Evolutionary conservation across 1,284 basidiomycete species (phyloP), one percentile per base, ranked within the genome.

Genomic region (Cerioporus squamosus): DNA sequence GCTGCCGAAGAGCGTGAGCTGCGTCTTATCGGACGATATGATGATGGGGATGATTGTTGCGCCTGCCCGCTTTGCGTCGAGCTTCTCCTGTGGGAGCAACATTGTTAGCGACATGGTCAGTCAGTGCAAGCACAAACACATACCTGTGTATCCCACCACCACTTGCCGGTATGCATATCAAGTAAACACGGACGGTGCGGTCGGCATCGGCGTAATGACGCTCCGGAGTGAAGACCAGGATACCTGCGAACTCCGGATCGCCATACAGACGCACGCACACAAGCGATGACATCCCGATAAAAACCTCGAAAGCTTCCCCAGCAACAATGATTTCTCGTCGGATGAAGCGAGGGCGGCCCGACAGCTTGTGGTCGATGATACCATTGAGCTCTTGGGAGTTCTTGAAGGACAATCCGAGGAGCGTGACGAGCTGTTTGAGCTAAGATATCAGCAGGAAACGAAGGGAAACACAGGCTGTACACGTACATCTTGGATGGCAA

Each of bases 101-200:
- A n/a, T n/a, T n/a, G n/a, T n/a, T 7, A 42, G n/a, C 24, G 22
- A 26, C 29, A 73, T 65, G 29, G 29, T 29, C 29, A 29, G 55
- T 80, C 80, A 0, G 61, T 76, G 15, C 80, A 53, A 81, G 70
- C 9, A 81, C 5, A n/a, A 77, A 18, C 2, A 57, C 66, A 22
- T 38, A 74, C 76, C 70, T 79, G 76, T 0, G 67, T 74, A 9
- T 54, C 42, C 74, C 74, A 77, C 75, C 75, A 77, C 76, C 76
- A 78, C 36, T 70, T 66, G 0, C 73, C 66, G 0, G 65, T 70
- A 39, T 70, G 48, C 60, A 70, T 63, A 20, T 70, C 68, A 61
- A 55, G 49, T 67, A 76, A 0, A 76, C 8, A 0, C 67, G 53
- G 0, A 44, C 53, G 5, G 44, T 64, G 18, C 65, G 47, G 17